phyloP scores from a whole-genome alignment of 2,329 filamentous ascomycete genomes.

The Aschersonia sp. region DNA sequence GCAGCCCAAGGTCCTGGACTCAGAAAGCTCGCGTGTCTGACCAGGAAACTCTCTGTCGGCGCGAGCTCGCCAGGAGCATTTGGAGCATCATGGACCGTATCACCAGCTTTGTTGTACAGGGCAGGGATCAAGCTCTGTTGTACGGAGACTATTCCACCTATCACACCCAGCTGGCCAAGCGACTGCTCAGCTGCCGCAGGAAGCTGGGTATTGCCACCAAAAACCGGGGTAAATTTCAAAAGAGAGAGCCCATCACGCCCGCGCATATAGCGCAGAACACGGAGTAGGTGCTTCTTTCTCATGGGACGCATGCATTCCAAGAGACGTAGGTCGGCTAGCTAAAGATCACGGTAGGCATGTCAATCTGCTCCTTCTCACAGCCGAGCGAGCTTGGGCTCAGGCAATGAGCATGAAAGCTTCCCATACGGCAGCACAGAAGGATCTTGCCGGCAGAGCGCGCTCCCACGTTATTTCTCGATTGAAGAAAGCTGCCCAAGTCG shows the following conservation, averaged over 20 bases:
- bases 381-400: constrained; percentile 88
- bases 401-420: constrained; percentile 87
- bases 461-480: constrained; percentile 83
- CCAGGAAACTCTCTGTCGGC: background rate
- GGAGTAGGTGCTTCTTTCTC: constrained; percentile 1
- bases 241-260: constrained; percentile 55
- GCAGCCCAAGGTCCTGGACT: background rate
- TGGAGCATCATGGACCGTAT: constrained; percentile 56
- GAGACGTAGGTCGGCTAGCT: constrained; percentile 2
- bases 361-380: constrained; percentile 66
- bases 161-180: constrained; percentile 62
- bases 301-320: constrained; percentile 3
- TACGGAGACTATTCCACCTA: constrained; percentile 84
- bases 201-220: constrained; percentile 73
- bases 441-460: constrained; percentile 64
- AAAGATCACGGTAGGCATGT: constrained; percentile 41
- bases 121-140: constrained; percentile 70
- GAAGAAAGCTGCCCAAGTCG: constrained; percentile 61
- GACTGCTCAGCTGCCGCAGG: constrained; percentile 70
- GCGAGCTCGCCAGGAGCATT: background rate
- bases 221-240: constrained; percentile 73
- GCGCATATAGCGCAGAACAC: constrained; percentile 45
- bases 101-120: constrained; percentile 67
- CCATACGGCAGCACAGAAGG: constrained; percentile 66
- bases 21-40: too few relatives aligned